Conservation (phyloP, 2,329 filamentous ascomycete genomes). For the Plectosphaerella plurivora region DNA sequence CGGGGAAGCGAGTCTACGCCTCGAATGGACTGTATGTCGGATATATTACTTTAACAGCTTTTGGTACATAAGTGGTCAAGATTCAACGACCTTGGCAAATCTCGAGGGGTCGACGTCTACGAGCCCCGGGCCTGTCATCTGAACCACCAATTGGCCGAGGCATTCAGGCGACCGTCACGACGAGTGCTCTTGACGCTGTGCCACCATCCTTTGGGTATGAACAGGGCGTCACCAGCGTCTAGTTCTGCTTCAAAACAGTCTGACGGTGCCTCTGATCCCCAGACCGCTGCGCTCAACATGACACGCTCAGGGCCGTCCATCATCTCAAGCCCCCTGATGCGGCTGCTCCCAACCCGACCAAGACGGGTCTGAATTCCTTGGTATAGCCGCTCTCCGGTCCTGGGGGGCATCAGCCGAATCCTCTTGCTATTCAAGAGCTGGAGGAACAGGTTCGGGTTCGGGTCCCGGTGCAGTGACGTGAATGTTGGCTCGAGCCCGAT, state of each 20-base stretch:
- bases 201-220: conserved; percentile 62
- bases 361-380: conserved; percentile 38
- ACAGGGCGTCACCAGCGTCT: conserved; percentile 64
- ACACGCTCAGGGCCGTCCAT: conserved; percentile 74
- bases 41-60: too few species aligned
- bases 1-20: too few species aligned
- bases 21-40: too few species aligned
- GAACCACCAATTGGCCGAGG: conserved; percentile 43
- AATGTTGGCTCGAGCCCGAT: conserved; percentile 81
- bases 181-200: conserved; percentile 36
- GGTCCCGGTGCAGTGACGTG: conserved; percentile 87
- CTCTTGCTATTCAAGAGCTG: conserved; percentile 73
- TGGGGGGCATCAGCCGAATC: conserved; percentile 67
- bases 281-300: conserved; percentile 64
- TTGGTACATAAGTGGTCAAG: too few species aligned
- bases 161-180: conserved; percentile 30
- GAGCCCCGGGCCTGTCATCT: conserved; percentile 18
- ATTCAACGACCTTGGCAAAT: too few species aligned
- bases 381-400: conserved; percentile 61
- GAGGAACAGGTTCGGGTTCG: conserved; percentile 88
- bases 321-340: conserved; percentile 79
- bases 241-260: conserved; percentile 51
- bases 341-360: conserved; percentile 31
- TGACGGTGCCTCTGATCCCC: conserved; percentile 41
- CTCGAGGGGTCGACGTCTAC: too few species aligned